A percentile compares a stretch with the other conserved stretches of the same genome.
Evolutionary conservation across 768 basidiomycete species (phyloP).

Genomic region (Gyrodon lividus): DNA sequence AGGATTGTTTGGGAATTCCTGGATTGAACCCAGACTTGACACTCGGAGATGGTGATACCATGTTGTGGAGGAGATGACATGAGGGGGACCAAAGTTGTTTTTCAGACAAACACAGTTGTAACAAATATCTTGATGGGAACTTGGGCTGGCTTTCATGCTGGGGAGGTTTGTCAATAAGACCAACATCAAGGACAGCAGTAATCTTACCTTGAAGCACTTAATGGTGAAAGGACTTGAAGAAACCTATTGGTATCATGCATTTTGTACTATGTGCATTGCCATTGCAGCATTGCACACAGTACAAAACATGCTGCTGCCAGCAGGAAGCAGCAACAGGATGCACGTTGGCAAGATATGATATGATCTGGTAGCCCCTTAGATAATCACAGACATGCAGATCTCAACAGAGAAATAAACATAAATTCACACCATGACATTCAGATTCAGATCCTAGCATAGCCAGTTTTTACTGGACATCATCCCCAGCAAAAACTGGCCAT

Average conservation of each 20-base stretch:
- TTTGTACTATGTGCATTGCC: not conserved
- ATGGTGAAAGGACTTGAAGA: not conserved
- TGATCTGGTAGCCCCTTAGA: not conserved
- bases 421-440: not conserved
- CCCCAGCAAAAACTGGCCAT: too few species aligned
- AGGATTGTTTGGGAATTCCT: too few species aligned
- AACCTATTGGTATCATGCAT: not conserved
- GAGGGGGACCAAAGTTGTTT: not conserved
- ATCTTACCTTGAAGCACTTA: too few species aligned
- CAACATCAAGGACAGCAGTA: too few species aligned
- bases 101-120: not conserved
- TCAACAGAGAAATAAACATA: not conserved
- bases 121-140: not conserved
- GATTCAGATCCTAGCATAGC: not conserved
- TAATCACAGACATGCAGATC: not conserved
- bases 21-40: too few species aligned
- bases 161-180: too few species aligned
- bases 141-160: not conserved
- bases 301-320: not conserved
- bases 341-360: not conserved
- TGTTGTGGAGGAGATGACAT: not conserved
- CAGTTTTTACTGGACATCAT: not conserved
- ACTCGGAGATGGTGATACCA: constrained; percentile 3
- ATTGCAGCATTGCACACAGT: not conserved
- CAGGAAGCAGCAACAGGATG: not conserved